phyloP scores from a whole-genome alignment of 1,139 yeast species.

The Magnusiomyces fungicola region DNA sequence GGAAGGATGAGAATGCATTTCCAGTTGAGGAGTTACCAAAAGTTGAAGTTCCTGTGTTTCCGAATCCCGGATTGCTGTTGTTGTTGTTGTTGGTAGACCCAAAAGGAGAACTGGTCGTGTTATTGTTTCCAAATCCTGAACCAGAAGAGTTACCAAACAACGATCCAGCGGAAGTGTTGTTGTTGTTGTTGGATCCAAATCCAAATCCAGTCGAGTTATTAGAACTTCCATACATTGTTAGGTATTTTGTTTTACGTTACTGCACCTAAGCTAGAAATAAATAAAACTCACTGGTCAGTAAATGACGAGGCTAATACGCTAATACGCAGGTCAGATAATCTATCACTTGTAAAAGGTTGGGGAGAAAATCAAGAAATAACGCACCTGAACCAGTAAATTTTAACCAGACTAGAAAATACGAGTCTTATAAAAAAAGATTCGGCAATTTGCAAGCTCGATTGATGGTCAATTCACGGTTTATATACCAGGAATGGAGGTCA shows the following conservation, averaged over 20 bases:
- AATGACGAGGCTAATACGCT: background rate
- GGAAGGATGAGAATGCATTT: slow-evolving; percentile 8
- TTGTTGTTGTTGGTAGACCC: slow-evolving; percentile 14
- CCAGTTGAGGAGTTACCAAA: slow-evolving; percentile 11
- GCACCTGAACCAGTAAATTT: background rate
- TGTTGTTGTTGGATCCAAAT: slow-evolving; percentile 20
- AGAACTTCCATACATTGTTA: background rate
- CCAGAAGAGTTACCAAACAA: slow-evolving; percentile 21
- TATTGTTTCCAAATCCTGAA: background rate
- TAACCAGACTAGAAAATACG: background rate
- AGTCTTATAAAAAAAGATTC: background rate
- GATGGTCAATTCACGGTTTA: no score
- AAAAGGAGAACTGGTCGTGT: slow-evolving; percentile 13
- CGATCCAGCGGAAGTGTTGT: slow-evolving; percentile 11
- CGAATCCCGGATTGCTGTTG: slow-evolving; percentile 27
- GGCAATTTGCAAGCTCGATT: no score
- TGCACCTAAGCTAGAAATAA: background rate
- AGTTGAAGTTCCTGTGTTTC: slow-evolving; percentile 19
- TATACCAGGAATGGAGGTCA: no score
- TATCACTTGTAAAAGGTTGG: background rate
- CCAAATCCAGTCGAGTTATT: slow-evolving; percentile 16
- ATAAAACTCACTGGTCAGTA: background rate
- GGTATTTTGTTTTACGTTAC: background rate
- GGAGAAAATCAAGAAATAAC: background rate
- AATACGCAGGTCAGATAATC: background rate